Evolutionary conservation across 2,329 filamentous ascomycete species (phyloP), one percentile per base, ranked within the genome.

Genomic region (Elsinoe fawcettii): DNA sequence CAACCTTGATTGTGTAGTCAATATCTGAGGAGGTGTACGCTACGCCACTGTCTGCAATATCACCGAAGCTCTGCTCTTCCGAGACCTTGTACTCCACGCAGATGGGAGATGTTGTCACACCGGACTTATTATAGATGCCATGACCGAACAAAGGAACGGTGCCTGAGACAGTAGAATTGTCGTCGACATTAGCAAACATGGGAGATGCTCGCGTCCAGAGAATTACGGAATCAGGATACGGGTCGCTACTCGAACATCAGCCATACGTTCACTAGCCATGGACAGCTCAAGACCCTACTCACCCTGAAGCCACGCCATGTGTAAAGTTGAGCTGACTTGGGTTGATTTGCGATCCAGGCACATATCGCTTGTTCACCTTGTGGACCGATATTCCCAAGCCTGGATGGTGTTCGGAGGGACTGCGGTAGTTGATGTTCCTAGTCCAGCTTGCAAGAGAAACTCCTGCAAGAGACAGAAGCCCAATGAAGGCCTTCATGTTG

Each of bases 1-100:
- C 85, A 12, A 88, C 80, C 76, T 88, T 88, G 59, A 89, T 74
- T 0, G 86, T 90, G 66, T 84, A 90, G 66, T 90, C 87, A 49
- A 90, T 81, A 66, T 90, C 86, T 1, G 81, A 86, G 34, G 79
- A 86, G 0, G 87, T 90, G 65, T 83, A 88, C 1, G 78, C 84
- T 34, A 71, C 79, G 4, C 86, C 86, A 1, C 73, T 73, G 53
- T 78, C 74, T 1, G 81, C 80, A 6, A 80, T 71, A 1, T 73
- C 65, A 9, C 70, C 69, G 30, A 80, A 73, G n/a, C 72, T 68
- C 51, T 75, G 66, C 62, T 78, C 76, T 18, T 71, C 70, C 12
- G 76, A 75, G 16, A 88, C 78, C 58, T 78, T 79, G 75, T 82
- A 90, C 34, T 84, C 76, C 0, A 89, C 77, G 63, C 86, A 90